Base-by-base conservation (phyloP, 768 basidiomycete species). In the Dacryopinax spathularia region DNA sequence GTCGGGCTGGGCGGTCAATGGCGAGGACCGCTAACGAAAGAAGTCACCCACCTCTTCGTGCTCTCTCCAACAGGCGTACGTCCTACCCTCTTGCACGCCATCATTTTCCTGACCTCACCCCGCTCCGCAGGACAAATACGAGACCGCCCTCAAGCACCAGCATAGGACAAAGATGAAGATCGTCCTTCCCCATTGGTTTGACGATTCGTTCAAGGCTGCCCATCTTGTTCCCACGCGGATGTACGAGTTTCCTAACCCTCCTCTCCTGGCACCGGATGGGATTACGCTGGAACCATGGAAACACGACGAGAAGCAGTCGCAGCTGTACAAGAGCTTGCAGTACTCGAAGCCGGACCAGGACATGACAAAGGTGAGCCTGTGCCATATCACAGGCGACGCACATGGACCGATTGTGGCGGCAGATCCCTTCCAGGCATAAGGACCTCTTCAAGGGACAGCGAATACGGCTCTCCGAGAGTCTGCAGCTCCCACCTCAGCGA, bases 151-250 rank as follows among this genome's bases (percentile, higher is more conserved):
- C 66, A 82, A 86, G 66, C 84, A 81, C 72, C 79, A 82, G 60
- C 72, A 80, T 2, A 75, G 80, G 59, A 84, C 84, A 0, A 74
- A 77, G 9, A 81, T 93, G 69, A 82, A 79, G 60, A 76, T 91
- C 10, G 70, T 96, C n/a, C 79, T 91, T 0, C 93, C 92, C 0
- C 89, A 93, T 66, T 96, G 93, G 92, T 93, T 93, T 65, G 89
- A 93, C 68, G 90, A 92, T 67, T 79, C 68, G 60, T 48, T 73
- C 60, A 68, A 68, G n/a, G 59, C 69, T 22, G 61, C 65, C 7
- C 66, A 65, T n/a, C 65, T 66, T 20, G 63, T 74, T 29, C 70
- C 69, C 5, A 62, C 65, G 33, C 68, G 67, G 18, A 64, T 66
- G 20, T 76, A 74, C 65, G 59, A 64, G 1, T 75, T 75, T 85